Evolutionary conservation across 2,329 filamentous ascomycete species (phyloP).

Genomic region (Trichoderma polysporum): DNA sequence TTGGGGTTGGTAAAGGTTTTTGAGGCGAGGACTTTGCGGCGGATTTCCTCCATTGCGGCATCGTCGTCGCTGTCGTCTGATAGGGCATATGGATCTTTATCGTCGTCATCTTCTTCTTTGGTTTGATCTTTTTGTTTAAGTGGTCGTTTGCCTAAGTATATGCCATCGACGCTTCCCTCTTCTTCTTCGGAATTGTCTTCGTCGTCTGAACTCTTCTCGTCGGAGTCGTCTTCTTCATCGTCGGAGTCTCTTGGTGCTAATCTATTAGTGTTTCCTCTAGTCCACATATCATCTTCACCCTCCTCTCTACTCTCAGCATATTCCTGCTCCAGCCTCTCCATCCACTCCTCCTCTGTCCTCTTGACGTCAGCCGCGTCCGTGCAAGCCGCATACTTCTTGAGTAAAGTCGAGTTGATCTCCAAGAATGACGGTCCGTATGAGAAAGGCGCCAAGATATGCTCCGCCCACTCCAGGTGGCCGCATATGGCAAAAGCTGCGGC

Average conservation of each 20-base stretch:
- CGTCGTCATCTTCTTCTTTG: slow-evolving; percentile 37
- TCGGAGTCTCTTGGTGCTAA: slow-evolving; percentile 54
- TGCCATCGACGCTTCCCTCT: slow-evolving; percentile 53
- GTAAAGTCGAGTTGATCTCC: slow-evolving; percentile 79
- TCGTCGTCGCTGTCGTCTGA: slow-evolving; percentile 81
- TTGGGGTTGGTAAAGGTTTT: slow-evolving; percentile 69
- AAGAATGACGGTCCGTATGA: slow-evolving; percentile 86
- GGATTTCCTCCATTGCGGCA: slow-evolving; percentile 84
- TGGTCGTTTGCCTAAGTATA: slow-evolving; percentile 59
- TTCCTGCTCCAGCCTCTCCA: slow-evolving; percentile 85
- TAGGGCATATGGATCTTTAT: slow-evolving; percentile 69
- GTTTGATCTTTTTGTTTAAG: slow-evolving; percentile 24
- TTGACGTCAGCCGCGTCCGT: slow-evolving; percentile 80
- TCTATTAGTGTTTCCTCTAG: slow-evolving; percentile 84
- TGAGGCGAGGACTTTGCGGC: slow-evolving; percentile 84
- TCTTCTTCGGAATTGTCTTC: slow-evolving; percentile 45
- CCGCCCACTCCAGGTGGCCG: slow-evolving; percentile 86
- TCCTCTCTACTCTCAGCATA: slow-evolving; percentile 76
- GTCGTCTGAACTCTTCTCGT: slow-evolving; percentile 46
- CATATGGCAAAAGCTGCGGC: slow-evolving; percentile 93
- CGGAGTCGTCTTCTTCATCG: slow-evolving; percentile 49
- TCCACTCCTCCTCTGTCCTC: slow-evolving; percentile 80
- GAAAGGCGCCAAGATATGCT: slow-evolving; percentile 78
- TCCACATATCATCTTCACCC: slow-evolving; percentile 77
- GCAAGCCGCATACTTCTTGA: slow-evolving; percentile 84